phyloP scores from a whole-genome alignment of 441 rosid species.

The Euphorbia schlechtendalii region DNA sequence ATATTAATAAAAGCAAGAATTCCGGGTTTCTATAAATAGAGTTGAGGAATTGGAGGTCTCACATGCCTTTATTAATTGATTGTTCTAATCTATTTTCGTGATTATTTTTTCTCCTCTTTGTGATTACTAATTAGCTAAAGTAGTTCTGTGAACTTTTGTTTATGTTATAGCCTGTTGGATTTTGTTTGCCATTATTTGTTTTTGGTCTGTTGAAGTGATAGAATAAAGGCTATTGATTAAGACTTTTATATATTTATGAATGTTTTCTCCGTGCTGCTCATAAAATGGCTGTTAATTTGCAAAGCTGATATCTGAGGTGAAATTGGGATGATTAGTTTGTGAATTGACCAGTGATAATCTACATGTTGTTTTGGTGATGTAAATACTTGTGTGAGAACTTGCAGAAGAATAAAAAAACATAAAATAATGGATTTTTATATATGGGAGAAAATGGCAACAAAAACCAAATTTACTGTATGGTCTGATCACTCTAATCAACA shows the following conservation, averaged over 20 bases:
- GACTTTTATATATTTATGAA: no score
- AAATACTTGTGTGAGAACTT: not conserved
- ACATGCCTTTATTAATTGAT: not conserved
- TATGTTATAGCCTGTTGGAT: not conserved
- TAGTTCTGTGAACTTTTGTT: not conserved
- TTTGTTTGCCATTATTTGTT: not conserved
- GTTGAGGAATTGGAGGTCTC: not conserved
- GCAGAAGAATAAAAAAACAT: not conserved
- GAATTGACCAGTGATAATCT: not conserved
- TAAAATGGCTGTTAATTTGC: not conserved
- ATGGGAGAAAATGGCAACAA: not conserved
- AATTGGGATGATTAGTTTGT: not conserved
- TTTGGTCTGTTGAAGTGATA: not conserved
- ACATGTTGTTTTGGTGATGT: not conserved
- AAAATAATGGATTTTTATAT: not conserved
- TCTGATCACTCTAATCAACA: not conserved
- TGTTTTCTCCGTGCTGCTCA: no score
- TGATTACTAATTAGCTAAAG: not conserved
- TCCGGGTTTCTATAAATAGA: not conserved
- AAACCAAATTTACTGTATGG: not conserved
- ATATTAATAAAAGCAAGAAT: not conserved
- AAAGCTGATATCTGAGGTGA: not conserved
- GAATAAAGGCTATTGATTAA: not conserved
- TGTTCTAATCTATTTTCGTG: not conserved
- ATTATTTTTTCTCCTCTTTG: not conserved